Evolutionary conservation across 202 grass and related monocot genomes (phyloP).

Genomic region (Alloteropsis angusta): DNA sequence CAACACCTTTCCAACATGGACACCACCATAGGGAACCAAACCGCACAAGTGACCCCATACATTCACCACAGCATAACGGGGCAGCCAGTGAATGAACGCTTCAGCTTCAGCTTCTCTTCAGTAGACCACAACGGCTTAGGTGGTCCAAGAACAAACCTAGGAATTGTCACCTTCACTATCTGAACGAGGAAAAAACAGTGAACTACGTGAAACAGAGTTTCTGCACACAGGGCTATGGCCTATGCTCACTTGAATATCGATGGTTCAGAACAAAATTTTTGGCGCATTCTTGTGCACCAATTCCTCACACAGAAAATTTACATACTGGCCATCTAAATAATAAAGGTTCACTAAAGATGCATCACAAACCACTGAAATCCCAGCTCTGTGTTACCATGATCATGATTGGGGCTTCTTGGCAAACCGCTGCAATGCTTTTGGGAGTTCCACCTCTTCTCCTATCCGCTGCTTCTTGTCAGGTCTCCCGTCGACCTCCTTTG

Average conservation of each 20-base stretch:
- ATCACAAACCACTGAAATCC: not conserved
- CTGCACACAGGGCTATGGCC: too few relatives aligned
- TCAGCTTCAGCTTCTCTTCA: not conserved
- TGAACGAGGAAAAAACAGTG: not conserved
- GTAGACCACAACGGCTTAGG: not conserved
- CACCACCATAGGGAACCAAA: not conserved
- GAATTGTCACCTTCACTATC: not conserved
- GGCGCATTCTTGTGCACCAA: not conserved
- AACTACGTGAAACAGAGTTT: not conserved
- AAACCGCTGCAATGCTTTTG: slow-evolving; percentile 74
- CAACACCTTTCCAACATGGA: too few relatives aligned
- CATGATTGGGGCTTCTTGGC: slow-evolving; percentile 36
- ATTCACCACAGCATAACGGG: not conserved
- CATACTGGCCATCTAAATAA: not conserved
- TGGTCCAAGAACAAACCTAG: not conserved
- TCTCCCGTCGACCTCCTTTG: not conserved
- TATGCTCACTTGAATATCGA: not conserved
- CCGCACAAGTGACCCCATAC: not conserved
- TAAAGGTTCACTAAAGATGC: not conserved
- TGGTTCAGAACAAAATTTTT: not conserved
- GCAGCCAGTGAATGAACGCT: too few relatives aligned
- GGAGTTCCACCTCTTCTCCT: slow-evolving; percentile 36
- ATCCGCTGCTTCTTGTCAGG: slow-evolving; percentile 48
- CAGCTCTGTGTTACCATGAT: not conserved
- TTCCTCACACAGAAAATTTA: not conserved